Conservation (phyloP, 1,139 yeast genomes). For the Kluyveromyces sp. region DNA sequence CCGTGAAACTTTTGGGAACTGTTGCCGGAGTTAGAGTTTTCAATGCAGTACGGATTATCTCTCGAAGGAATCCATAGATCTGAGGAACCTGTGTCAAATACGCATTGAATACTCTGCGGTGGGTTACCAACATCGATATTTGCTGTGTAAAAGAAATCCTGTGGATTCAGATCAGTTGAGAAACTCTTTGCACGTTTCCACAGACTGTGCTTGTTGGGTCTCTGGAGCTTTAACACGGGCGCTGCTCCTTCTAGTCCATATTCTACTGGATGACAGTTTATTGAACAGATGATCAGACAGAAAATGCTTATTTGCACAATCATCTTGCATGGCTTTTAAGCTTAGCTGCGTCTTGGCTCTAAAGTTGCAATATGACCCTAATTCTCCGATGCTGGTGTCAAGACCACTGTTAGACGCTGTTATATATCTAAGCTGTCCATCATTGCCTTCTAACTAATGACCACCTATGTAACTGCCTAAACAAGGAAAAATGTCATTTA, state of each 20-base stretch:
- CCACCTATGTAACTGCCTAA: constrained; percentile 2
- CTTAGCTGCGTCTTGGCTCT: neutral
- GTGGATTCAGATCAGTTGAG: constrained; percentile 19
- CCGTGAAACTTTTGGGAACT: constrained; percentile 13
- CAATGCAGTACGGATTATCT: constrained; percentile 31
- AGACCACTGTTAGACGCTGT: neutral
- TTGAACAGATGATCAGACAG: neutral
- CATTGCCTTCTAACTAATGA: neutral
- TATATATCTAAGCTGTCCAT: neutral
- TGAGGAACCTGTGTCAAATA: constrained; percentile 63
- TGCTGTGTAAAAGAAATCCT: constrained; percentile 36
- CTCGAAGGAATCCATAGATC: constrained; percentile 53
- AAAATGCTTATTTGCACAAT: neutral
- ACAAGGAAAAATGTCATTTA: neutral
- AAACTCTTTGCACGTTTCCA: constrained; percentile 7
- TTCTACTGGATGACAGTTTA: neutral
- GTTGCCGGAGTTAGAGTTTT: constrained; percentile 14
- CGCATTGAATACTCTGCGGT: constrained; percentile 41
- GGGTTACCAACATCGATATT: constrained; percentile 47
- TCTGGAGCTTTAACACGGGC: neutral
- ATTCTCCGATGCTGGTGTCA: neutral
- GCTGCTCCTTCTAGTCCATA: neutral
- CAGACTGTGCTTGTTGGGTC: neutral
- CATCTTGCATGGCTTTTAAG: neutral
- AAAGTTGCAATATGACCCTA: too few relatives aligned